A percentile compares a stretch with the other conserved stretches of the same genome.
Evolutionary conservation across 208 protist species (phyloP).

Genomic region (Leptomonas seymouri): DNA sequence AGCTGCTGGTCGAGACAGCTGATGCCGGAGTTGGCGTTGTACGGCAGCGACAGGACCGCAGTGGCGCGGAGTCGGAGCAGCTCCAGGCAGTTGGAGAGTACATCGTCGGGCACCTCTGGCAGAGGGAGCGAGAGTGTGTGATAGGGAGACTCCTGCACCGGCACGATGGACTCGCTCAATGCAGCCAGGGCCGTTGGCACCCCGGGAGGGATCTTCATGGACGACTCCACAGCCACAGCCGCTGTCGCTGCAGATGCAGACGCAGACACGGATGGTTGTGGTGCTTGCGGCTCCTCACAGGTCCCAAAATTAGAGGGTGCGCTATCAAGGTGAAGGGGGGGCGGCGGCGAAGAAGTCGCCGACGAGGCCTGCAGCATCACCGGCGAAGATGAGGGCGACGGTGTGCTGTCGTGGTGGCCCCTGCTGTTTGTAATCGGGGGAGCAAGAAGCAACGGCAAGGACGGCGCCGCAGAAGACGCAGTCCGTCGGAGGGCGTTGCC

Average conservation of each 20-base stretch:
- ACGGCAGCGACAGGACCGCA: constrained; percentile 29
- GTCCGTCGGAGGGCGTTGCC: constrained; percentile 16
- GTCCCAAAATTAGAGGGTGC: background rate
- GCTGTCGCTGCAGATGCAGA: background rate
- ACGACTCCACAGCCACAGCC: background rate
- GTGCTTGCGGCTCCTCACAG: background rate
- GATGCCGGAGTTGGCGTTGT: constrained; percentile 30
- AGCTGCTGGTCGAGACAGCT: constrained; percentile 39
- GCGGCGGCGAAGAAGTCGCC: background rate
- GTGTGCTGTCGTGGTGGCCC: background rate
- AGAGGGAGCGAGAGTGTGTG: constrained; percentile 25
- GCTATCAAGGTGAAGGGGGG: background rate
- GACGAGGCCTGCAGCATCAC: background rate
- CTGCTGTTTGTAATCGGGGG: background rate
- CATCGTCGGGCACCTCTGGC: constrained; percentile 17
- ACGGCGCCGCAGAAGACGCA: background rate
- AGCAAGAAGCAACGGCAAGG: background rate
- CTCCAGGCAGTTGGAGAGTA: constrained; percentile 28
- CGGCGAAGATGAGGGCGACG: background rate
- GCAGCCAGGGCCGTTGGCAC: constrained; percentile 19
- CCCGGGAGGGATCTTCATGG: background rate
- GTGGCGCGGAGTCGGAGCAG: constrained; percentile 30
- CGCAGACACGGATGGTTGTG: background rate
- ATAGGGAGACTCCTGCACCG: constrained; percentile 21
- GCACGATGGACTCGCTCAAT: constrained; percentile 21